Base-by-base conservation (phyloP, 1,139 yeast species). In the Eremothecium coryli region DNA sequence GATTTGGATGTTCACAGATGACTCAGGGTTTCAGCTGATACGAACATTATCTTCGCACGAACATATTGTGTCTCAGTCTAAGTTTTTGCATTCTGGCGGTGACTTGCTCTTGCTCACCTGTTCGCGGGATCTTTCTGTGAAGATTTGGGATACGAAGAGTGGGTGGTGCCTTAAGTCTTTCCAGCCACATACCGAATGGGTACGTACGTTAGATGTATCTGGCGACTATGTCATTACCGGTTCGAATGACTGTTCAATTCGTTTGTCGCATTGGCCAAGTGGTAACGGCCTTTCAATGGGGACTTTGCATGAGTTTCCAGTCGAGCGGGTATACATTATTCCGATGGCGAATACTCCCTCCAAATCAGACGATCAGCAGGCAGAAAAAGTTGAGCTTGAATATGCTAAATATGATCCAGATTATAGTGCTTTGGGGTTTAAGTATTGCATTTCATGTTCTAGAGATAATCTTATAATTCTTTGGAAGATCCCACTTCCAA, bases 181-280 rank as follows among this genome's bases (percentile, higher is more conserved):
- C 41, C 64, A 70, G 6, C 93, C 90, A 1, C 96, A 88, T 56
- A 71, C 84, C 21, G 95, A 85, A 46, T 88, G 97, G 97, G 86
- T 85, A 7, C 66, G 95, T 44, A 67, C 73, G 15, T 54, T 85
- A 5, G 79, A 75, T 40, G 68, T 72, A 1, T 54, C 62, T 11
- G 50, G 58, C 17, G 80, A 76, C 36, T 81, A 70, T 47, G 45
- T 85, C 2, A 44, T 86, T 13, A 77, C 93, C 1, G 85, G 88
- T 28, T 82, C 95, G 6, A 82, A 80, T 44, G 97, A 86, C 58
- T 85, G 81, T 38, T 71, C 82, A 26, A 71, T 80, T 1, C 61
- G 95, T 43, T 56, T 86, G 22, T 71, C 82, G 1, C 71, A 71
- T 43, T 72, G 75, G 33, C 71, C 68, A 14, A 66, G 81, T 1